Evolutionary conservation across 2,329 filamentous ascomycete species (phyloP).

Genomic region (Xylaria sp.): DNA sequence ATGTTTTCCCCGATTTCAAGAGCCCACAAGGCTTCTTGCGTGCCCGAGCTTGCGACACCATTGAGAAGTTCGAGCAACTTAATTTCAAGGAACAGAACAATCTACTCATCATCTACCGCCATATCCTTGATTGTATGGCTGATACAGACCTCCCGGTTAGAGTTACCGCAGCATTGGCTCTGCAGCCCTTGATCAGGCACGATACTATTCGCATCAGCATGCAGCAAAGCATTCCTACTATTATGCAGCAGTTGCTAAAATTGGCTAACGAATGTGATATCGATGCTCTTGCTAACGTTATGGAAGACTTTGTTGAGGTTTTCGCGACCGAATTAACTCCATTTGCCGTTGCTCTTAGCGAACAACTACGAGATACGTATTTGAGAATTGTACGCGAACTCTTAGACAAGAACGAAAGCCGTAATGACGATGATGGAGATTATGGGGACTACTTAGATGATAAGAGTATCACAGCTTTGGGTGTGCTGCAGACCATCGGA

Average conservation of each 20-base stretch:
- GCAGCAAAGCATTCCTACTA: slow-evolving; percentile 97
- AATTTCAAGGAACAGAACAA: slow-evolving; percentile 98
- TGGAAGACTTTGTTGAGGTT: slow-evolving; percentile 99
- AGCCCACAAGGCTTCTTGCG: slow-evolving; percentile 92
- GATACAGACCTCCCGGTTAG: slow-evolving; percentile 92
- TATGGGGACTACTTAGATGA: slow-evolving; percentile 95
- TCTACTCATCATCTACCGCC: slow-evolving; percentile 93
- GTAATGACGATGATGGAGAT: slow-evolving; percentile 78
- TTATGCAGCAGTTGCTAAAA: slow-evolving; percentile 98
- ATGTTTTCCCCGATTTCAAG: slow-evolving; percentile 97
- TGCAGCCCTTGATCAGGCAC: slow-evolving; percentile 95
- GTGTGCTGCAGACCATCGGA: slow-evolving; percentile 96
- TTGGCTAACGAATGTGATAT: slow-evolving; percentile 98
- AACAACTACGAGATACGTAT: slow-evolving; percentile 96
- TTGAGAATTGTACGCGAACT: slow-evolving; percentile 92
- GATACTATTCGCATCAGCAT: slow-evolving; percentile 94
- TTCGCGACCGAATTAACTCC: slow-evolving; percentile 97
- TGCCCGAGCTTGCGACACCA: slow-evolving; percentile 93
- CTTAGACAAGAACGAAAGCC: slow-evolving; percentile 85
- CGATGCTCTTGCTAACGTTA: slow-evolving; percentile 95
- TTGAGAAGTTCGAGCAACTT: slow-evolving; percentile 97
- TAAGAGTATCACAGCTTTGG: slow-evolving; percentile 97
- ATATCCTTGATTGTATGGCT: slow-evolving; percentile 96
- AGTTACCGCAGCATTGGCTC: slow-evolving; percentile 90
- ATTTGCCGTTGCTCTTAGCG: slow-evolving; percentile 94